phyloP scores from a whole-genome alignment of 139 green algal genomes.

The Chlamydomonas eustigma region DNA sequence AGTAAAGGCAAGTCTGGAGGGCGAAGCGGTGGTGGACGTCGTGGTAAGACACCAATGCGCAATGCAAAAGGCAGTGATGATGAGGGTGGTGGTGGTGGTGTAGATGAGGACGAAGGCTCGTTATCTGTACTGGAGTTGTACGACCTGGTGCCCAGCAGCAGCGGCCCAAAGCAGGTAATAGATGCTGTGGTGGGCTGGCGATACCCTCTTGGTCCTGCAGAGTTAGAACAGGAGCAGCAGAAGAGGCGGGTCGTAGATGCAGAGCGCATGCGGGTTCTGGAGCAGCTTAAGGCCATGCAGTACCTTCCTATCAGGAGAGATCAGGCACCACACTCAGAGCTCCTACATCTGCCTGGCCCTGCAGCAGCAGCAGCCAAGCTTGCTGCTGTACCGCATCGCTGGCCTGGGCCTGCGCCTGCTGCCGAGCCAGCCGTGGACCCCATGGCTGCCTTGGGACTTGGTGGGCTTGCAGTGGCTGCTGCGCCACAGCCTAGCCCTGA shows the following conservation, averaged over 20 bases:
- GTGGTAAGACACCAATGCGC: background rate
- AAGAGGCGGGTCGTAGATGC: background rate
- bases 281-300: background rate
- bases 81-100: background rate
- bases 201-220: constrained; percentile 28
- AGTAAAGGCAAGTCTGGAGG: background rate
- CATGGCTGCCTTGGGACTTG: background rate
- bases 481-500: background rate
- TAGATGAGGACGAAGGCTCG: no score
- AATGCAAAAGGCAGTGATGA: constrained; percentile 15
- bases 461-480: background rate
- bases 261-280: constrained; percentile 12
- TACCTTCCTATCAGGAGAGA: constrained; percentile 1
- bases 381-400: background rate
- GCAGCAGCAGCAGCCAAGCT: background rate
- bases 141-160: background rate
- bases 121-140: background rate
- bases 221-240: constrained; percentile 7
- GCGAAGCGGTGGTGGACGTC: background rate
- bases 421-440: background rate
- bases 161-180: constrained; percentile 40
- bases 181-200: constrained; percentile 73
- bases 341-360: background rate
- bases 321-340: constrained; percentile 8
- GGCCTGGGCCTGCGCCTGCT: background rate